Percentiles rank a stretch among this genome's conserved stretches.
Conservation (phyloP, 441 rosid species). For the Brassica balearica region DNA sequence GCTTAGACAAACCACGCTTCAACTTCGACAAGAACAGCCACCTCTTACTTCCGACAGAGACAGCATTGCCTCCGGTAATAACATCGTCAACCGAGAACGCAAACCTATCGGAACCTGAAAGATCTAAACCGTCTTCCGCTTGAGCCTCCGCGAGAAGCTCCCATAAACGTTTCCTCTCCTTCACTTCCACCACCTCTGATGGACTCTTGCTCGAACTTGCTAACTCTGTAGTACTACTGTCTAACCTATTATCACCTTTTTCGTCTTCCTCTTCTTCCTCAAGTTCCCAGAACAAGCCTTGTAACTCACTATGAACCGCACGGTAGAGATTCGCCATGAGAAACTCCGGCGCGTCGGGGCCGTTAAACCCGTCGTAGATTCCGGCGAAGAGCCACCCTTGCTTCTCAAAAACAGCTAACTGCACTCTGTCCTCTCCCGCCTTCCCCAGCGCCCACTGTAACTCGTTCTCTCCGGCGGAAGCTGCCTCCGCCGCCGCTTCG, state of each 20-base stretch:
- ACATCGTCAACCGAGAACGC: slow-evolving; percentile 94
- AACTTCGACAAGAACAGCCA: slow-evolving; percentile 85
- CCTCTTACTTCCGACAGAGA: slow-evolving; percentile 70
- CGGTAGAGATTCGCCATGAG: slow-evolving; percentile 96
- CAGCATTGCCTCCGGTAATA: slow-evolving; percentile 67
- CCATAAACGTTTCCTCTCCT: slow-evolving; percentile 73
- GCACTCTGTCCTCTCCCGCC: slow-evolving; percentile 98
- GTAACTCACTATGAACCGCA: slow-evolving; percentile 81
- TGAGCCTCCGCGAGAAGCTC: slow-evolving; percentile 87
- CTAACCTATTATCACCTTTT: slow-evolving; percentile 23
- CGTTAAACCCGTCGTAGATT: slow-evolving; percentile 93
- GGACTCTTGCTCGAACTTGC: slow-evolving; percentile 39
- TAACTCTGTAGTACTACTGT: slow-evolving; percentile 20
- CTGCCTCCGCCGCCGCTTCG: slow-evolving; percentile 44
- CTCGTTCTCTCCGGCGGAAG: slow-evolving; percentile 50
- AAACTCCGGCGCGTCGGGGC: slow-evolving; percentile 97
- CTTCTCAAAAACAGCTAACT: slow-evolving; percentile 95
- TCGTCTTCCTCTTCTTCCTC: slow-evolving; percentile 52
- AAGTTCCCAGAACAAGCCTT: slow-evolving; percentile 92
- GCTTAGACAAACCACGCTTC: slow-evolving; percentile 80
- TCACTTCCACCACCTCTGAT: slow-evolving; percentile 57
- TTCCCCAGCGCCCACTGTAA: slow-evolving; percentile 98
- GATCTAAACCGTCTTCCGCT: slow-evolving; percentile 88
- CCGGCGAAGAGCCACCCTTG: slow-evolving; percentile 98
- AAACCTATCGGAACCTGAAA: slow-evolving; percentile 91